phyloP scores from a whole-genome alignment of 805 yeast genomes.

The Citeromyces nyonsensis region DNA sequence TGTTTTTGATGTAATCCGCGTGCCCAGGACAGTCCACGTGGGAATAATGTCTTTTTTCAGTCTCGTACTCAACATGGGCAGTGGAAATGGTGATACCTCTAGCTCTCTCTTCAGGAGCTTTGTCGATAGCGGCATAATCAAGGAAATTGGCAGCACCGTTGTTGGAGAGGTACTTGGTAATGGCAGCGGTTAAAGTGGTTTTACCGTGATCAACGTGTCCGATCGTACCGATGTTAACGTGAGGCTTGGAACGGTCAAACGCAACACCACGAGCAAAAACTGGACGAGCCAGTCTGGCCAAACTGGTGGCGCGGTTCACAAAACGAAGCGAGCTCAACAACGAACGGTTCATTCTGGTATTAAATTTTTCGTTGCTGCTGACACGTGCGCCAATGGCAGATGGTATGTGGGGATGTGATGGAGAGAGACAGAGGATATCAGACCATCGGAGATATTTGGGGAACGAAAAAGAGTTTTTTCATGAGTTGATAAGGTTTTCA shows the following conservation, averaged over 20 bases:
- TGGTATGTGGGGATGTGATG: too few species aligned
- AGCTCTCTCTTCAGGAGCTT: conserved; percentile 98
- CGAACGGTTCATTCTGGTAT: too few species aligned
- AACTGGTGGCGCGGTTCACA: background rate
- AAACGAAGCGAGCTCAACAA: too few species aligned
- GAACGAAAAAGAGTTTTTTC: too few species aligned
- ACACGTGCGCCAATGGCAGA: too few species aligned
- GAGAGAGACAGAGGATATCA: too few species aligned
- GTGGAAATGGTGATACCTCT: conserved; percentile 98
- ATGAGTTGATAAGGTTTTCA: too few species aligned
- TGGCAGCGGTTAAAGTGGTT: conserved; percentile 96
- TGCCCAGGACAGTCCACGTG: conserved; percentile 99
- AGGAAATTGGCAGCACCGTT: conserved; percentile 87
- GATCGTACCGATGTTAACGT: conserved; percentile 92
- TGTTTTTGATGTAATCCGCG: conserved; percentile 96
- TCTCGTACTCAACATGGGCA: conserved; percentile 96
- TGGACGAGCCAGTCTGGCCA: conserved; percentile 2
- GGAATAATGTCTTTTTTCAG: conserved; percentile 89
- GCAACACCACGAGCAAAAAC: conserved; percentile 34
- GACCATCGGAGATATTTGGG: too few species aligned
- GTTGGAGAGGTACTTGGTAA: conserved; percentile 83
- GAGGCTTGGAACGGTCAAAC: conserved; percentile 92
- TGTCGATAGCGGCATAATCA: conserved; percentile 88
- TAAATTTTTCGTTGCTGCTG: too few species aligned
- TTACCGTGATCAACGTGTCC: conserved; percentile 99